A percentile compares a stretch with the other conserved stretches of the same genome.
Conservation (phyloP, 2,329 filamentous ascomycete species). For the Colletotrichum melonis region DNA sequence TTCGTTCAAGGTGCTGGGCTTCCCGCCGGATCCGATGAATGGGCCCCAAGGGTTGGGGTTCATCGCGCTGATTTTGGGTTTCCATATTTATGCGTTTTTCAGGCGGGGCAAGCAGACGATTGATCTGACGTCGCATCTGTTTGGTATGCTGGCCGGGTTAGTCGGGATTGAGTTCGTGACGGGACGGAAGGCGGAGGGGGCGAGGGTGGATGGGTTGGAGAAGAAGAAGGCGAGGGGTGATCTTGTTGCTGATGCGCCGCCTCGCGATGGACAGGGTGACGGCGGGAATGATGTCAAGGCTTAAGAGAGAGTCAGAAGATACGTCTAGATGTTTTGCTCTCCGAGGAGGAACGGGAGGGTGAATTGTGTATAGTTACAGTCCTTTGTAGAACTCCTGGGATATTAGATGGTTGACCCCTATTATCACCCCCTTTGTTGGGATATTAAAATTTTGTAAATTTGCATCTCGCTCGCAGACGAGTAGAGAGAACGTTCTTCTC, state of each 20-base stretch:
- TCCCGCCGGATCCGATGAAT: slow-evolving; percentile 63
- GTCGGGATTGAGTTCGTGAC: slow-evolving; percentile 50
- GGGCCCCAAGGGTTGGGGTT: slow-evolving; percentile 67
- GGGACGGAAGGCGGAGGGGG: slow-evolving; percentile 40
- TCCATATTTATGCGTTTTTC: slow-evolving; percentile 61
- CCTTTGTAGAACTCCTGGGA: background rate
- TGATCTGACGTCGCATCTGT: slow-evolving; percentile 65
- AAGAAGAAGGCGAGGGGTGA: slow-evolving; percentile 6
- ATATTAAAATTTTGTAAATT: background rate
- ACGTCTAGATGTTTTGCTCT: background rate
- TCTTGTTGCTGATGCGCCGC: slow-evolving; percentile 22
- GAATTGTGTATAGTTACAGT: background rate
- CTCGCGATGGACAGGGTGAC: background rate
- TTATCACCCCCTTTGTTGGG: background rate
- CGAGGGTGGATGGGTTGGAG: slow-evolving; percentile 25
- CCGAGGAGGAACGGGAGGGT: background rate
- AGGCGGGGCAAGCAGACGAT: slow-evolving; percentile 54
- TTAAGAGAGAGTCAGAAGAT: background rate
- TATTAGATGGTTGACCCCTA: background rate
- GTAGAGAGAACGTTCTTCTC: background rate
- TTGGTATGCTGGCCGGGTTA: slow-evolving; percentile 61
- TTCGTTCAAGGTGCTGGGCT: slow-evolving; percentile 66
- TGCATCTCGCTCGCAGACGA: background rate
- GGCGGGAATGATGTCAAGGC: background rate
- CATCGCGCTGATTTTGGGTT: slow-evolving; percentile 60